phyloP scores from a whole-genome alignment of 768 basidiomycete genomes.

The Panellus pusillus region DNA sequence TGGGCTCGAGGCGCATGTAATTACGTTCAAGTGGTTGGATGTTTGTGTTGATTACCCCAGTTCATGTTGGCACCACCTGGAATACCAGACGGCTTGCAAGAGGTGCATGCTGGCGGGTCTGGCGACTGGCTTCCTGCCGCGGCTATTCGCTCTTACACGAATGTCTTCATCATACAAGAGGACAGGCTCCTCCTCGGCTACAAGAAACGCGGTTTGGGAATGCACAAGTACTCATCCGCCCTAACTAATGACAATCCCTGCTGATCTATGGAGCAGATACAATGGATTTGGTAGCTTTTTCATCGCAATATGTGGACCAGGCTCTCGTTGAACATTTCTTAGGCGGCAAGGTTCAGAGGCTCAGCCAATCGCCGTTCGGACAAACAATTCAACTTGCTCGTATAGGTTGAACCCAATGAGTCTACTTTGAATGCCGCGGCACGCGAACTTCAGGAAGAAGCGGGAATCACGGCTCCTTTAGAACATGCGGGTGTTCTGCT shows the following conservation, averaged over 20 bases:
- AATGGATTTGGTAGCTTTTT: constrained; percentile 72
- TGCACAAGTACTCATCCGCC: constrained; percentile 46
- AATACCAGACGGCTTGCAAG: background rate
- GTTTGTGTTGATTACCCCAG: too few species aligned
- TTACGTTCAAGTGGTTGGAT: too few species aligned
- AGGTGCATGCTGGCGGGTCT: constrained; percentile 4
- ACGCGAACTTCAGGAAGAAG: constrained; percentile 87
- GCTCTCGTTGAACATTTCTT: background rate
- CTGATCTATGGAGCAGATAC: constrained; percentile 46
- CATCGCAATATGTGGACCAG: too few species aligned
- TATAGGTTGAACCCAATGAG: constrained; percentile 61
- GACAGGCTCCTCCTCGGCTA: constrained; percentile 68
- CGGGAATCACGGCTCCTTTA: constrained; percentile 70
- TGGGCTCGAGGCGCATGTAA: too few species aligned
- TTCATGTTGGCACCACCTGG: constrained; percentile 17
- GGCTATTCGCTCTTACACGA: constrained; percentile 53
- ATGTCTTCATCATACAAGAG: constrained; percentile 63
- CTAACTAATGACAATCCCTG: background rate
- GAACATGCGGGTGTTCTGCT: constrained; percentile 63
- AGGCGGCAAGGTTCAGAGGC: constrained; percentile 60
- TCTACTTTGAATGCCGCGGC: constrained; percentile 65
- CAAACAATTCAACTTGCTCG: too few species aligned
- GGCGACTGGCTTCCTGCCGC: constrained; percentile 19
- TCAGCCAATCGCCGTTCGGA: too few species aligned
- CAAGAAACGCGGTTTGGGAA: constrained; percentile 80